phyloP scores from a whole-genome alignment of 768 basidiomycete genomes.

The Neoboletus subvelutipes region DNA sequence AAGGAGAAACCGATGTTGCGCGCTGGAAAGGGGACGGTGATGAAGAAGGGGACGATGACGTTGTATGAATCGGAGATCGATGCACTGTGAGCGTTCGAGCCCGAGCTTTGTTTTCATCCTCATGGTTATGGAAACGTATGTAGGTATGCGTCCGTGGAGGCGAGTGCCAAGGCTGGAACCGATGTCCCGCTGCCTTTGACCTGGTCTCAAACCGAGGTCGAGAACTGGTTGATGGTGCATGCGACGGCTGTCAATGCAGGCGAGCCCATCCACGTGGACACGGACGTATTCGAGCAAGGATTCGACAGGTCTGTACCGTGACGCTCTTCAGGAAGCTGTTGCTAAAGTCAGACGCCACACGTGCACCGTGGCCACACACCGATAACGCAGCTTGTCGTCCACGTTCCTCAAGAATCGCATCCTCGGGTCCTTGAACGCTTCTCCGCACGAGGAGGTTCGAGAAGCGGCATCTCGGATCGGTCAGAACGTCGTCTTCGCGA shows the following conservation, averaged over 20 bases:
- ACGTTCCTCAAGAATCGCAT: conserved; percentile 43
- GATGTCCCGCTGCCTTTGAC: conserved; percentile 24
- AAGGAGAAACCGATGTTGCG: conserved; percentile 47
- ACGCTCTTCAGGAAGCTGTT: too few species aligned
- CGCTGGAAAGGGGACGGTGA: conserved; percentile 49
- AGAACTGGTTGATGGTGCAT: conserved; percentile 31
- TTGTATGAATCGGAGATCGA: conserved; percentile 48
- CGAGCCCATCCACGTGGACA: conserved; percentile 3
- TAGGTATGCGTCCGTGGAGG: conserved; percentile 33
- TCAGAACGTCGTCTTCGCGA: conserved; percentile 45
- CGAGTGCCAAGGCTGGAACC: conserved; percentile 20
- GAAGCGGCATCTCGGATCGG: conserved; percentile 19
- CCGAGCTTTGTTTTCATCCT: not conserved
- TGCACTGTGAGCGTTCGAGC: conserved; percentile 33
- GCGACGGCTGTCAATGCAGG: conserved; percentile 15
- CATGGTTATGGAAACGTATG: too few species aligned
- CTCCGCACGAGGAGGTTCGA: conserved; percentile 3
- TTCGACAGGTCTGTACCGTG: conserved; percentile 35
- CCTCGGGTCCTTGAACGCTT: conserved; percentile 30
- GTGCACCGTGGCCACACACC: too few species aligned
- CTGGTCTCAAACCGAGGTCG: conserved; percentile 25
- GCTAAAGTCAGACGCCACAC: too few species aligned
- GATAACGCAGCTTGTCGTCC: conserved; percentile 33
- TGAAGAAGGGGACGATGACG: conserved; percentile 39
- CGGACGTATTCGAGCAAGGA: conserved; percentile 35